Evolutionary conservation across 2,329 filamentous ascomycete species (phyloP).

Genomic region (Hymenotorrendiella dingleyae): DNA sequence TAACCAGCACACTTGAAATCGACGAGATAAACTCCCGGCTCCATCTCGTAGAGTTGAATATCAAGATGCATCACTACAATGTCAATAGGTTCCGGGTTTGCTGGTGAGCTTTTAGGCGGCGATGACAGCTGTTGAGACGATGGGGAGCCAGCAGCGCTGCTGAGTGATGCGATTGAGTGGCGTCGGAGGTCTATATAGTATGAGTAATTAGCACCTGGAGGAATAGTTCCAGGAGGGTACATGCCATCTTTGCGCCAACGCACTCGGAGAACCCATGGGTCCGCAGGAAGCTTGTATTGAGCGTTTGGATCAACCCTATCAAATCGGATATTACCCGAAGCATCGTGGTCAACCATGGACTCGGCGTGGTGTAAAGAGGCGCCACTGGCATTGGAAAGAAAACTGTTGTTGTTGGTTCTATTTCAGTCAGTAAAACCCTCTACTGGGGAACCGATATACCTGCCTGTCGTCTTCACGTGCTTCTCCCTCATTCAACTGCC

Average conservation of each 20-base stretch:
- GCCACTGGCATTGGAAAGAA: conserved; percentile 32
- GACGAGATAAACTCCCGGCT: conserved; percentile 86
- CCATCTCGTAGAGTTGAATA: conserved; percentile 93
- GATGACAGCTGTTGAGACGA: conserved; percentile 22
- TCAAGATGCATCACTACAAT: conserved; percentile 85
- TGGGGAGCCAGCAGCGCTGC: conserved; percentile 28
- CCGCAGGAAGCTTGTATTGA: conserved; percentile 80
- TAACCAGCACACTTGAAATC: conserved; percentile 99
- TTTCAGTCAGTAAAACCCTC: conserved; percentile 8
- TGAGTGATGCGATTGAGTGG: conserved; percentile 30
- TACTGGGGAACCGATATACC: conserved; percentile 18
- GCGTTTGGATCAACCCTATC: conserved; percentile 43
- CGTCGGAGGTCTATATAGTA: conserved; percentile 41
- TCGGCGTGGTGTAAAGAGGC: conserved; percentile 33
- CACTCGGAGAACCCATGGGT: conserved; percentile 91
- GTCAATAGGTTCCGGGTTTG: conserved; percentile 22
- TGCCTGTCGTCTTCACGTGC: conserved; percentile 34
- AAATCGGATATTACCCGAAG: conserved; percentile 27
- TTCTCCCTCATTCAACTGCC: conserved; percentile 33
- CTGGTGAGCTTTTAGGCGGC: conserved; percentile 10
- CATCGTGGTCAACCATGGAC: conserved; percentile 26
- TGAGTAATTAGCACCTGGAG: conserved; percentile 44
- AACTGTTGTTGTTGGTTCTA: conserved; percentile 37
- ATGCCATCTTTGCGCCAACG: conserved; percentile 81
- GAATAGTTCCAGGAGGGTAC: conserved; percentile 45